phyloP scores from a whole-genome alignment of 495 filamentous ascomycete genomes.

The Neurospora sp. region DNA sequence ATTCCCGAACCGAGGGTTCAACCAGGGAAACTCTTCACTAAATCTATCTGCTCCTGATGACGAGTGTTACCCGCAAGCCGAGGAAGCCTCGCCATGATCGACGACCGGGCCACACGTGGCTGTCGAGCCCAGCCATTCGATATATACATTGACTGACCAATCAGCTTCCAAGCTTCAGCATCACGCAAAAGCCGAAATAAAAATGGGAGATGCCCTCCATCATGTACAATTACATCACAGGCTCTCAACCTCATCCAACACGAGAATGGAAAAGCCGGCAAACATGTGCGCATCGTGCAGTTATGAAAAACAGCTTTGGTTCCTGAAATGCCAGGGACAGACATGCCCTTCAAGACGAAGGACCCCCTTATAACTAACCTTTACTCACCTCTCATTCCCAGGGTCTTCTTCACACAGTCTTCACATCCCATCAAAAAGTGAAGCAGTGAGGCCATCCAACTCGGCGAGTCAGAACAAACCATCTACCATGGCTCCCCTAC shows the following conservation, averaged over 20 bases:
- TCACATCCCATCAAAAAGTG: background rate
- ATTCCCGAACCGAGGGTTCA: background rate
- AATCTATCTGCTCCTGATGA: background rate
- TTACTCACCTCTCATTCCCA: background rate
- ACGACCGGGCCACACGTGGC: background rate
- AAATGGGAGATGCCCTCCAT: background rate
- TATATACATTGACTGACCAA: background rate
- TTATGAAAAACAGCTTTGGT: background rate
- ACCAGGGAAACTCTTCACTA: background rate
- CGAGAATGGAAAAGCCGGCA: background rate
- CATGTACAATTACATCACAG: constrained; percentile 19
- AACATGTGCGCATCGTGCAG: background rate
- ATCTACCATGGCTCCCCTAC: constrained; percentile 3
- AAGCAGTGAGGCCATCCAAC: background rate
- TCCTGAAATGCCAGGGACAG: background rate
- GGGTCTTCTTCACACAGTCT: background rate
- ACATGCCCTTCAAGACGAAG: background rate
- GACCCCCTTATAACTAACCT: background rate
- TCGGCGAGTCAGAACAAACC: background rate
- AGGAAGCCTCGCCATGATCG: background rate
- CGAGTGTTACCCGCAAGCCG: background rate
- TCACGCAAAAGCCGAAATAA: background rate
- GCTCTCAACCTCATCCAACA: background rate
- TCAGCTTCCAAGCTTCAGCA: background rate
- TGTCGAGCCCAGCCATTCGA: background rate